Evolutionary conservation across 1,284 basidiomycete genomes (phyloP).

Genomic region (Inonotus hispidus): DNA sequence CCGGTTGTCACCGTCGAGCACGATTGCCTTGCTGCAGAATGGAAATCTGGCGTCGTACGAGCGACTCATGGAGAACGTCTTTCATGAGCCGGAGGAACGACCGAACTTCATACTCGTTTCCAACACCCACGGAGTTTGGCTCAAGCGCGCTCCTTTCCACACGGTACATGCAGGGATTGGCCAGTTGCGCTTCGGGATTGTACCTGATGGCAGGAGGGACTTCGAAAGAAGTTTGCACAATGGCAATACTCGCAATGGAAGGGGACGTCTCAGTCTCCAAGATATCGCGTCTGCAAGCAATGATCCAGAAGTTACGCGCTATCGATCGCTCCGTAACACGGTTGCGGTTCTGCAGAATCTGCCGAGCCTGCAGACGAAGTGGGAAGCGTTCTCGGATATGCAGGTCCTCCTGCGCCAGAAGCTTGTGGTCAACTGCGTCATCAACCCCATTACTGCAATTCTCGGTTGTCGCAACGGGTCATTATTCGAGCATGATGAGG

Average conservation of each 20-base stretch:
- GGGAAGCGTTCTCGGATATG: slow-evolving; percentile 67
- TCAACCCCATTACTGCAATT: slow-evolving; percentile 87
- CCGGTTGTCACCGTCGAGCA: slow-evolving; percentile 64
- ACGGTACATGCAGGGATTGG: slow-evolving; percentile 77
- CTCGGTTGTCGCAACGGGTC: slow-evolving; percentile 80
- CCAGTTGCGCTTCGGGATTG: slow-evolving; percentile 71
- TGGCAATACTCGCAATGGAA: slow-evolving; percentile 28
- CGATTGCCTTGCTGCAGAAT: slow-evolving; percentile 89
- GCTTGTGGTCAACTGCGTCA: slow-evolving; percentile 78
- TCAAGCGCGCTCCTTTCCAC: slow-evolving; percentile 41
- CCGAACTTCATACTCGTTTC: slow-evolving; percentile 86
- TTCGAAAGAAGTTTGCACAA: slow-evolving; percentile 50
- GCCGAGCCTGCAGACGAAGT: slow-evolving; percentile 52
- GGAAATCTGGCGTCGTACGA: slow-evolving; percentile 87
- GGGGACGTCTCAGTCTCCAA: slow-evolving; percentile 44
- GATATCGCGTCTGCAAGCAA: slow-evolving; percentile 43
- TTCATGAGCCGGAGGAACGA: slow-evolving; percentile 65
- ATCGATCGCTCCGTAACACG: slow-evolving; percentile 62
- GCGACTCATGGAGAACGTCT: slow-evolving; percentile 61
- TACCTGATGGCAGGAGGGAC: slow-evolving; percentile 61
- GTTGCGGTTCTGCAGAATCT: slow-evolving; percentile 60
- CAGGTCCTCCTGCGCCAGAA: slow-evolving; percentile 76
- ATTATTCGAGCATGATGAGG: slow-evolving; percentile 43
- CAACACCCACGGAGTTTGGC: slow-evolving; percentile 76
- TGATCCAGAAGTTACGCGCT: slow-evolving; percentile 33